Evolutionary conservation across 2,329 filamentous ascomycete genomes (phyloP).

Genomic region (Ophiocordyceps unilateralis): DNA sequence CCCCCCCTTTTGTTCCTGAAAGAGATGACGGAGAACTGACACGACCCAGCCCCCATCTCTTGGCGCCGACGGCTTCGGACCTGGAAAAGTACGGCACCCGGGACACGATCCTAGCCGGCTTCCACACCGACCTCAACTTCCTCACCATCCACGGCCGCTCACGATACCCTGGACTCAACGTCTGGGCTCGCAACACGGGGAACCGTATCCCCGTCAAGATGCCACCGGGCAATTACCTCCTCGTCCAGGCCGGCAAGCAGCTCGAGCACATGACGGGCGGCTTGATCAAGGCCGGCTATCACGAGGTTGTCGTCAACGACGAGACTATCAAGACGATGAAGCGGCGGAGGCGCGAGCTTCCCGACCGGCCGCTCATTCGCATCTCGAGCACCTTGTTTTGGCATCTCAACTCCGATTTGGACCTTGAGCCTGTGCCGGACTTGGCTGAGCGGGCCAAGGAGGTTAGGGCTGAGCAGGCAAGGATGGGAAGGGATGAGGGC

Average conservation of each 20-base stretch:
- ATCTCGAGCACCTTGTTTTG: conserved; percentile 46
- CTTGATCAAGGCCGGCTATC: conserved; percentile 42
- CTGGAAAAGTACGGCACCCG: conserved; percentile 31
- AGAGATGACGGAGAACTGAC: neutral
- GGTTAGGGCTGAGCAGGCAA: conserved; percentile 28
- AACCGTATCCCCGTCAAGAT: conserved; percentile 40
- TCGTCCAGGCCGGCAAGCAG: conserved; percentile 47
- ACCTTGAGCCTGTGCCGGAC: conserved; percentile 31
- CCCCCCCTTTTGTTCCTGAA: neutral
- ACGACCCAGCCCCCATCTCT: conserved; percentile 33
- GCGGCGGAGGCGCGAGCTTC: conserved; percentile 20
- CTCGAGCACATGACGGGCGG: conserved; percentile 44
- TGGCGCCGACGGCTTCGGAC: conserved; percentile 43
- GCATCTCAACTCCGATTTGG: conserved; percentile 39
- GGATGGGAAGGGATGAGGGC: conserved; percentile 35
- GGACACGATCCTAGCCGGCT: conserved; percentile 44
- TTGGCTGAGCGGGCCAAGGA: conserved; percentile 25
- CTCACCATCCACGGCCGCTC: conserved; percentile 47
- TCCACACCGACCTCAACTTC: conserved; percentile 49
- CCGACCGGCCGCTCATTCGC: conserved; percentile 33
- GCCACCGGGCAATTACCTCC: conserved; percentile 36
- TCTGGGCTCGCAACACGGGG: conserved; percentile 47
- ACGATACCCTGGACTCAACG: conserved; percentile 42
- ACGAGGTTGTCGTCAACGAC: conserved; percentile 43
- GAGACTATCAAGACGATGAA: conserved; percentile 30